Conservation (phyloP, 2,329 filamentous ascomycete species). For the Colletotrichum siamense region DNA sequence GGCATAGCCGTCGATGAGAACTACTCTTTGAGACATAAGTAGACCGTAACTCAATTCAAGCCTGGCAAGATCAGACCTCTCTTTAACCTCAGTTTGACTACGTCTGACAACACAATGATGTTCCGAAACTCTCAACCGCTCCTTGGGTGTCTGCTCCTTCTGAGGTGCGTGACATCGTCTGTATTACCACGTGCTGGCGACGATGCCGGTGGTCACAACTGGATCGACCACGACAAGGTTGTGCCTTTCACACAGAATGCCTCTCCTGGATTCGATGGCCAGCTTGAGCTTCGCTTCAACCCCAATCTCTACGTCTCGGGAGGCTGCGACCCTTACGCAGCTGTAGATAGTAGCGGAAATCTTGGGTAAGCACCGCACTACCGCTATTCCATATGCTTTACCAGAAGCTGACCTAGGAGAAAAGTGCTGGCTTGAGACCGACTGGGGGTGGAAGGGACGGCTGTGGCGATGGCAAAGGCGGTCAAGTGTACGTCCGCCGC, state of each 20-base stretch:
- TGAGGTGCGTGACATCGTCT: not conserved
- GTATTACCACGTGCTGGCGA: not conserved
- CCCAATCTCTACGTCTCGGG: not conserved
- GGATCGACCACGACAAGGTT: not conserved
- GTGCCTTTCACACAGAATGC: not conserved
- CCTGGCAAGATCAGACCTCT: not conserved
- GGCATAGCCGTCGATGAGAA: not conserved
- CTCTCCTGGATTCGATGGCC: not conserved
- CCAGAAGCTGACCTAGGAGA: not conserved
- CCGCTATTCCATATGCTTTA: not conserved
- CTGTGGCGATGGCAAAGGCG: not conserved
- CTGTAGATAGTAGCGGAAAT: not conserved
- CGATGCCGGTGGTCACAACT: not conserved
- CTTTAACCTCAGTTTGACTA: not conserved
- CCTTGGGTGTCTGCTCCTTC: not conserved
- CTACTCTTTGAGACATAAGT: not conserved
- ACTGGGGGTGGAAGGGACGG: not conserved
- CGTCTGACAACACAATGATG: not conserved
- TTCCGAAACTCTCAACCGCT: not conserved
- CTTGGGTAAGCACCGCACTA: not conserved
- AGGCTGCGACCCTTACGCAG: not conserved
- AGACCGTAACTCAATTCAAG: accelerated
- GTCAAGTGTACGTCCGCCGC: not conserved
- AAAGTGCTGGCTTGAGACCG: not conserved
- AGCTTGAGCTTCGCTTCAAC: not conserved